These are phyloP conservation scores for Aspergillus neoniger DNA, from an alignment of 2,329 filamentous ascomycete genomes.

Conservation along the genomic window DNA sequence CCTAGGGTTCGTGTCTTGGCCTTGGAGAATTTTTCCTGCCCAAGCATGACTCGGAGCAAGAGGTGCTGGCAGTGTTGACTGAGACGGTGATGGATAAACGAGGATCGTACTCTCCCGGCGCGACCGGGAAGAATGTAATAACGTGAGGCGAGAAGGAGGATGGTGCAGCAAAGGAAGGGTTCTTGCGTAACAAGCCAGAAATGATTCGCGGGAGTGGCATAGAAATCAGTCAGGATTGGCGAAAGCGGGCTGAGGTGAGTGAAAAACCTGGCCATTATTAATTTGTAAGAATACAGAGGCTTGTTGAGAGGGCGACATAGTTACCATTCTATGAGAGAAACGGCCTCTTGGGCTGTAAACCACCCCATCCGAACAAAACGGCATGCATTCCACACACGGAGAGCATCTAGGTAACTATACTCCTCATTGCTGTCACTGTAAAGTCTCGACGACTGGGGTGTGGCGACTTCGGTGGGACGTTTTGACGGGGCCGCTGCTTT, in stretches of 20 bases:
- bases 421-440: not conserved
- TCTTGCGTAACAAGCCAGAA: constrained; percentile 52
- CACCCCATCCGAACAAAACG: constrained; percentile 57
- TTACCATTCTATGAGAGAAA: constrained; percentile 51
- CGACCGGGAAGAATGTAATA: constrained; percentile 45
- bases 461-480: constrained; percentile 33
- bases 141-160: constrained; percentile 56
- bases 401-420: constrained; percentile 26
- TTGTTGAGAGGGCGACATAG: constrained; percentile 14
- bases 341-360: constrained; percentile 55
- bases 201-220: constrained; percentile 50
- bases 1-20: constrained; percentile 52
- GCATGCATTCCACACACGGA: constrained; percentile 50
- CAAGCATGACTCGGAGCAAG: constrained; percentile 54
- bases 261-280: constrained; percentile 40
- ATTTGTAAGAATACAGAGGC: constrained; percentile 7
- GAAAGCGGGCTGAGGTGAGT: constrained; percentile 51
- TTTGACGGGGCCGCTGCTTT: constrained; percentile 47
- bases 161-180: constrained; percentile 54
- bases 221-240: constrained; percentile 52
- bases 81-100: constrained; percentile 53
- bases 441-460: not conserved
- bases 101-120: constrained; percentile 47
- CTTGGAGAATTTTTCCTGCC: constrained; percentile 53
- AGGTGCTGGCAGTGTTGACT: constrained; percentile 57